Base-by-base conservation (phyloP, 371 early-diverging fungal species). In the Apophysomyces sp. region DNA sequence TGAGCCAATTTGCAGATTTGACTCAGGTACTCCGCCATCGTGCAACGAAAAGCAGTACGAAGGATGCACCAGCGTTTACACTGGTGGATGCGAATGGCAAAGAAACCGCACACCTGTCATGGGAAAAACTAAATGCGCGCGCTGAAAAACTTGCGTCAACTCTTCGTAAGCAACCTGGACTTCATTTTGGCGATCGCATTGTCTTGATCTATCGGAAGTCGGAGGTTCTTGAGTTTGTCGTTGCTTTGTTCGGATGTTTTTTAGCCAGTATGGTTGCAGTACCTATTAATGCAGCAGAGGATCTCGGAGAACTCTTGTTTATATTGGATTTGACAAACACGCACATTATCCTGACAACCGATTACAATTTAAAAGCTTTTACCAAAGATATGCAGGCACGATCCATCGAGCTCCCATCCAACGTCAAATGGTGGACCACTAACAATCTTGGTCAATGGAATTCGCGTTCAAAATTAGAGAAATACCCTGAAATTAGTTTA, bases 241-340 rank as follows among this genome's bases (percentile, higher is more conserved):
- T 84, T 1, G 86, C 90, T 26, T 66, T 93, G 39, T 84, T 86
- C 41, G 93, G 87, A 9, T 92, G 93, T 69, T 88, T 93, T 69
- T 79, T 86, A 57, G 87, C 87, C 3, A 92, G 92, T 4, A 68
- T 90, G 73, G 87, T 89, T 4, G 93, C 92, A 8, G 93, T 94
- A 4, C 94, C 94, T 1, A 83, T 90, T 61, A 86, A 86, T 44
- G 83, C 88, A 3, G 85, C 83, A 7, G 92, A 92, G 49, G 90
- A 90, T 26, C 72, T 90, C 55, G 82, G 85, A 3, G 94, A 94
- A 61, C 76, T 93, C 21, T 77, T 80, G 55, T 87, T 84, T 56
- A 89, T 93, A 32, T 69, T 94, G 49, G 84, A 83, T 28, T 79
- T 78, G 26, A 82, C 91, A 7, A 72, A 82, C 12, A 63, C 85